Evolutionary conservation across 352 stramenopile genomes (phyloP).

Genomic region (Globisporangium apiculatum): DNA sequence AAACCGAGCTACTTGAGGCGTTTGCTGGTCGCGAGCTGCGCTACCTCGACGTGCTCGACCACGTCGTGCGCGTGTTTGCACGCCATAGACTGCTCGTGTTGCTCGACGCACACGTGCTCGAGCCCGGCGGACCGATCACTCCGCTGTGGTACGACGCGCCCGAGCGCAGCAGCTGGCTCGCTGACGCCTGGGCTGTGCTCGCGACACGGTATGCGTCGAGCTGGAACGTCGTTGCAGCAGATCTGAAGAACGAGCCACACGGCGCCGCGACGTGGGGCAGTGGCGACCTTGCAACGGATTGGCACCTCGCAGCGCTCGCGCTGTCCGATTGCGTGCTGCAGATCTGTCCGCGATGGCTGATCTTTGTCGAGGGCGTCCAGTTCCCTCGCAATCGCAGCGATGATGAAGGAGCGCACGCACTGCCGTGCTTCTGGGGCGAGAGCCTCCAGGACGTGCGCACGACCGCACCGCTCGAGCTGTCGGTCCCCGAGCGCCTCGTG

Average conservation of each 20-base stretch:
- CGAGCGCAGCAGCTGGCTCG: conserved; percentile 14
- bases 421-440: conserved; percentile 52
- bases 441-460: conserved; percentile 25
- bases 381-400: conserved; percentile 17
- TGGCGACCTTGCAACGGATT: conserved; percentile 28
- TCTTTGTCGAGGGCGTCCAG: conserved; percentile 51
- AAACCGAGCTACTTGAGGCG: conserved; percentile 17
- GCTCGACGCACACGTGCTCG: conserved; percentile 42
- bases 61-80: conserved; percentile 29
- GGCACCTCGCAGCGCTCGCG: conserved; percentile 28
- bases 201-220: conserved; percentile 22
- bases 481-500: conserved; percentile 33
- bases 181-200: conserved; percentile 27
- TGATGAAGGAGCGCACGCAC: conserved; percentile 1
- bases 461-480: conserved; percentile 18
- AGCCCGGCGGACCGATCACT: conserved; percentile 25
- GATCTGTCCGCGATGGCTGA: conserved; percentile 32
- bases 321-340: conserved; percentile 19
- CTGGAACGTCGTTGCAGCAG: conserved; percentile 46
- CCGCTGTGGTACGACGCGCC: conserved; percentile 38
- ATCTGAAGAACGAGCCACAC: conserved; percentile 57
- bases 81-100: conserved; percentile 30
- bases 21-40: conserved; percentile 25
- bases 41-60: conserved; percentile 50
- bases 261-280: conserved; percentile 37